Percentiles rank a stretch among this genome's conserved stretches.
Evolutionary conservation across 2,329 filamentous ascomycete species (phyloP).

Genomic region (Xylariales sp.): DNA sequence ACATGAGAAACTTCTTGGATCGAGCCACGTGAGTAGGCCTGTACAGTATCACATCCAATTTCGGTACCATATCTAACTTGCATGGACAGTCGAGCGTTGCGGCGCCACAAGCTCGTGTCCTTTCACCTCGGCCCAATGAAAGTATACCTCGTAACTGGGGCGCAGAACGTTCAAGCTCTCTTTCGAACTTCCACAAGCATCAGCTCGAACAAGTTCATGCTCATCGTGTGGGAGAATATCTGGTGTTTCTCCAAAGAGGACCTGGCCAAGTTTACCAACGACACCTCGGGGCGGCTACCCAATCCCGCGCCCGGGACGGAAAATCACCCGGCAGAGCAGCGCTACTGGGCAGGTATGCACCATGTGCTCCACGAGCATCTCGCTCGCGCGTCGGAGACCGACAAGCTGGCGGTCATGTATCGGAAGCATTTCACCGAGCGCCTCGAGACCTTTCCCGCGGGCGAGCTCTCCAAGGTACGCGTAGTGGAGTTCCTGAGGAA

Average conservation of each 20-base stretch:
- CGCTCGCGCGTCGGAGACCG: neutral
- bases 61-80: no score
- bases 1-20: neutral
- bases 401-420: neutral
- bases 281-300: slow-evolving; percentile 10
- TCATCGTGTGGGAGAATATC: neutral
- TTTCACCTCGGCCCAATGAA: no score
- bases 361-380: slow-evolving; percentile 4
- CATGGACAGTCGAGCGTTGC: neutral
- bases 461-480: slow-evolving; percentile 14
- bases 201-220: neutral
- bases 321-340: slow-evolving; percentile 3
- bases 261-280: slow-evolving; percentile 8
- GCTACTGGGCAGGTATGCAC: slow-evolving; percentile 13
- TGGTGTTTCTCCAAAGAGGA: slow-evolving; percentile 9
- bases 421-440: no score
- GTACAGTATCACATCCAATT: no score
- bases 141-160: no score
- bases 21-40: neutral
- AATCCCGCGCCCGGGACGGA: slow-evolving; percentile 8
- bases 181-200: slow-evolving; percentile 1
- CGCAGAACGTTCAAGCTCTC: neutral
- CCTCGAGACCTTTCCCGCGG: slow-evolving; percentile 5
- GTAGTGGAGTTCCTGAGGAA: slow-evolving; percentile 14
- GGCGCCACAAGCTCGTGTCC: neutral